phyloP scores from a whole-genome alignment of 2,329 filamentous ascomycete genomes.

The Diaporthe caulivora region DNA sequence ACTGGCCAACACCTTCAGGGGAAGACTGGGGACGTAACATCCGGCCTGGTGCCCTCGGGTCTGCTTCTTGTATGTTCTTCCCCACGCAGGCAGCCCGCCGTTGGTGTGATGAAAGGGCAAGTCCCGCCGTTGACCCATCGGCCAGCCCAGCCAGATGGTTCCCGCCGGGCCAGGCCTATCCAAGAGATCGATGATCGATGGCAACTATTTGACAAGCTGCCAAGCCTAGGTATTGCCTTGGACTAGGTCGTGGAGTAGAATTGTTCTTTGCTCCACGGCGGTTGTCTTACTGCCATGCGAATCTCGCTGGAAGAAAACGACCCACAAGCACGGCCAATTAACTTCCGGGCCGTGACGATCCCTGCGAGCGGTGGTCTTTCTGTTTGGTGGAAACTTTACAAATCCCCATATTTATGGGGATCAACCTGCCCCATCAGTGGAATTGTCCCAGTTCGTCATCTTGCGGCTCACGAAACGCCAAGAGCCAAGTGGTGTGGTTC shows the following conservation, averaged over 20 bases:
- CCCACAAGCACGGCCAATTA: conserved; percentile 1
- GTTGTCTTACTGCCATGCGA: neutral
- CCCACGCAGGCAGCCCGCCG: neutral
- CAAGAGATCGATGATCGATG: conserved; percentile 18
- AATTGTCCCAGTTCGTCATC: conserved; percentile 19
- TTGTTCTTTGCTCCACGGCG: conserved; percentile 1
- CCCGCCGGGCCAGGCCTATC: neutral
- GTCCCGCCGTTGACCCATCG: neutral
- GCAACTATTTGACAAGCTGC: neutral
- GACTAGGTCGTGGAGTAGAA: neutral
- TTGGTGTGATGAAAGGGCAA: neutral
- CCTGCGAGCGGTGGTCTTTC: neutral
- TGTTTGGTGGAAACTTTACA: neutral
- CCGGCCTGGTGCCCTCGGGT: neutral
- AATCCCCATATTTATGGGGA: neutral
- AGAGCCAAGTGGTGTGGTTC: conserved; percentile 15
- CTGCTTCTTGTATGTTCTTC: neutral
- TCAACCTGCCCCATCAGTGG: neutral
- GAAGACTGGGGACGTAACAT: neutral
- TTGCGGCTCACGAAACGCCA: conserved; percentile 29
- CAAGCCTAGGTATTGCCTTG: conserved; percentile 4
- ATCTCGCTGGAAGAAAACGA: neutral
- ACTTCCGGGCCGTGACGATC: neutral
- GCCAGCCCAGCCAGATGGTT: neutral
- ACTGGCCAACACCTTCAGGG: conserved; percentile 8